Percentiles rank a stretch among this genome's conserved stretches.
phyloP scores from a whole-genome alignment of 2,329 filamentous ascomycete species.

The Cordyceps fumosorosea region DNA sequence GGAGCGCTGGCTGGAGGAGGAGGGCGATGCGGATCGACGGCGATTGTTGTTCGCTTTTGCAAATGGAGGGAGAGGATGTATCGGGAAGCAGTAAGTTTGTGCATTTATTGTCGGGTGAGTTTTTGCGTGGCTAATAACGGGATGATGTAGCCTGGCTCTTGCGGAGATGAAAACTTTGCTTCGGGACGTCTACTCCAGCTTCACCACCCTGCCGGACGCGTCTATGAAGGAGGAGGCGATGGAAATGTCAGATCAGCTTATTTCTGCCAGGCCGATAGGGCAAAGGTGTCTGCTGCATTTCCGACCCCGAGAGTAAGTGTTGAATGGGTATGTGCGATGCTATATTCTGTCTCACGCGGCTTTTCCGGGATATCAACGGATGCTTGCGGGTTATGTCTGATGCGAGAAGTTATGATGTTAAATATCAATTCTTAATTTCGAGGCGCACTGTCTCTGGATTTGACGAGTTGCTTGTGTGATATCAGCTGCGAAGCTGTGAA shows the following conservation, averaged over 20 bases:
- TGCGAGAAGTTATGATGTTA: background rate
- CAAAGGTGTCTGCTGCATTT: conserved; percentile 53
- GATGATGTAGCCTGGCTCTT: conserved; percentile 42
- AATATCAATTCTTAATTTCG: no score
- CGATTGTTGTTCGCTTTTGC: conserved; percentile 60
- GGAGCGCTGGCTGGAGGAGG: conserved; percentile 71
- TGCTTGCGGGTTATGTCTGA: background rate
- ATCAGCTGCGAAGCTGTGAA: background rate
- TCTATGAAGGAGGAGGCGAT: conserved; percentile 51
- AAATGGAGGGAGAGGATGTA: conserved; percentile 57
- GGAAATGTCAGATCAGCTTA: conserved; percentile 61
- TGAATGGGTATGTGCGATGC: background rate
- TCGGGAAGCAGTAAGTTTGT: conserved; percentile 57
- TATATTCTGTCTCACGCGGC: no score
- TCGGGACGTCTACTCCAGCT: conserved; percentile 54
- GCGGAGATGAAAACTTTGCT: conserved; percentile 63
- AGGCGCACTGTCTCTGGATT: no score
- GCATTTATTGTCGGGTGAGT: no score
- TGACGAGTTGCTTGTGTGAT: background rate
- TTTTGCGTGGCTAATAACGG: background rate
- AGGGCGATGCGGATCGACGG: conserved; percentile 65
- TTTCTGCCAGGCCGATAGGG: conserved; percentile 55
- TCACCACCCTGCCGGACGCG: conserved; percentile 46
- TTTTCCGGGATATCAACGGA: no score
- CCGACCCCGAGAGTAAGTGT: conserved; percentile 23